Percentiles rank a stretch among this genome's conserved stretches.
Conservation (phyloP, 768 basidiomycete species). For the Phylloporus rhodoxanthus region DNA sequence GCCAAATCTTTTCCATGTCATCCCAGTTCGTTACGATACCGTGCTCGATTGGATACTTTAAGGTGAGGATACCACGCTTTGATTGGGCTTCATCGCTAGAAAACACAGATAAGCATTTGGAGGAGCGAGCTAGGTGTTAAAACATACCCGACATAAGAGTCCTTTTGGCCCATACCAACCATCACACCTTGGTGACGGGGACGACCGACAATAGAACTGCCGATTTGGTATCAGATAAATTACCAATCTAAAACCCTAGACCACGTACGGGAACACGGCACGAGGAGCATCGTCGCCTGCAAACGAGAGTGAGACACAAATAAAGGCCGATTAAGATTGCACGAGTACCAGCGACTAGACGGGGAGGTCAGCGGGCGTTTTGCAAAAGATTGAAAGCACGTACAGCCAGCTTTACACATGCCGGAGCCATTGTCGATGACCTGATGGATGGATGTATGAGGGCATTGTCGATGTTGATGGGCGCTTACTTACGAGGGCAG, state of each 20-base stretch:
- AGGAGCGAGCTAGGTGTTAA: conserved; percentile 3
- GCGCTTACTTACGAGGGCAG: conserved; percentile 40
- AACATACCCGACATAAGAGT: conserved; percentile 85
- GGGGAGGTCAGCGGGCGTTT: conserved; percentile 18
- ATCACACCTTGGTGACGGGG: conserved; percentile 93
- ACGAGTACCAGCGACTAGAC: conserved; percentile 56
- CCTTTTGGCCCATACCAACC: conserved; percentile 96
- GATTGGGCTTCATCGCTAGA: conserved; percentile 84
- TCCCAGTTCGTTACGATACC: conserved; percentile 98
- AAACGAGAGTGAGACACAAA: conserved; percentile 16
- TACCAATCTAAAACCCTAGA: conserved; percentile 4
- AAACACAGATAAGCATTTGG: conserved; percentile 9
- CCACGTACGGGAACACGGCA: conserved; percentile 89
- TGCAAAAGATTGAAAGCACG: conserved; percentile 31
- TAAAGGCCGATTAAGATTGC: not conserved
- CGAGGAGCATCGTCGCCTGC: conserved; percentile 84
- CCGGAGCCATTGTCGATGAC: conserved; percentile 94
- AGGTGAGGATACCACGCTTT: conserved; percentile 89
- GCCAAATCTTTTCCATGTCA: conserved; percentile 99
- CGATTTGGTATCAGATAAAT: conserved; percentile 10
- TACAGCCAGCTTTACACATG: conserved; percentile 99
- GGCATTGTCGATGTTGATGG: not conserved
- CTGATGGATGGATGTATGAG: conserved; percentile 30
- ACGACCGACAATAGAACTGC: conserved; percentile 87
- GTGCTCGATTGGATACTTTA: conserved; percentile 93